Percentiles rank a stretch among this genome's conserved stretches.
phyloP scores from a whole-genome alignment of 495 filamentous ascomycete species.

The Immersiella caudata region DNA sequence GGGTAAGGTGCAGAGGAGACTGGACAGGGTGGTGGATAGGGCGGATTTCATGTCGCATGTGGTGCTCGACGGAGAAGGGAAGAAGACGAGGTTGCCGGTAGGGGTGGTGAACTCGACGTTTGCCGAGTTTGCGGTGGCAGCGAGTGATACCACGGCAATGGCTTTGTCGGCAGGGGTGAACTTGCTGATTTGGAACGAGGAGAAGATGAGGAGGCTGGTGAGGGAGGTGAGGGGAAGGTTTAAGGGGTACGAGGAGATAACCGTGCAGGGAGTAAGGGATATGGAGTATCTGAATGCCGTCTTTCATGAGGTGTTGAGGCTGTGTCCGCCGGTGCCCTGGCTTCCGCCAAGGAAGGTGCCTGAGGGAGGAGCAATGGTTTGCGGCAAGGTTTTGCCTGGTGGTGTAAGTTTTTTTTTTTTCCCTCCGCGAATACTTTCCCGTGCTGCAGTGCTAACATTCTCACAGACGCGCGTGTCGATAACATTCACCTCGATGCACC shows the following conservation, averaged over 20 bases:
- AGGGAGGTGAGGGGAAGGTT: constrained; percentile 54
- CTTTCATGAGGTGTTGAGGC: constrained; percentile 49
- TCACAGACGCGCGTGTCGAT: constrained; percentile 8
- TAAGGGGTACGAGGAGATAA: constrained; percentile 44
- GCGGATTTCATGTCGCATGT: constrained; percentile 47
- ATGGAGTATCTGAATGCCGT: constrained; percentile 50
- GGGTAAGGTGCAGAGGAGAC: constrained; percentile 43
- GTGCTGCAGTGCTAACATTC: background rate
- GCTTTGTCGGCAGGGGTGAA: constrained; percentile 52
- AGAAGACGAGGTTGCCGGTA: constrained; percentile 16
- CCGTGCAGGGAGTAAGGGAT: constrained; percentile 40
- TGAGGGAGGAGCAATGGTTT: constrained; percentile 36
- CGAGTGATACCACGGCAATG: constrained; percentile 62
- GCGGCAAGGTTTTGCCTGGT: constrained; percentile 34
- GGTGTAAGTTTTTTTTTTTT: constrained; percentile 20
- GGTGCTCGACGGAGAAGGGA: constrained; percentile 21
- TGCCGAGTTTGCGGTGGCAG: constrained; percentile 41
- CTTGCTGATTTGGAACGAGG: constrained; percentile 50
- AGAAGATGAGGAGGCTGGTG: constrained; percentile 39
- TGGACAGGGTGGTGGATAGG: constrained; percentile 34
- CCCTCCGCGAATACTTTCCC: too few species aligned
- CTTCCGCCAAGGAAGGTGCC: constrained; percentile 38
- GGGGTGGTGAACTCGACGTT: constrained; percentile 49
- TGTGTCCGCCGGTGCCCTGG: constrained; percentile 42
- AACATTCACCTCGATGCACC: constrained; percentile 15